A percentile compares a stretch with the other conserved stretches of the same genome.
phyloP scores from a whole-genome alignment of 2,329 filamentous ascomycete genomes.

The Apiospora marii region DNA sequence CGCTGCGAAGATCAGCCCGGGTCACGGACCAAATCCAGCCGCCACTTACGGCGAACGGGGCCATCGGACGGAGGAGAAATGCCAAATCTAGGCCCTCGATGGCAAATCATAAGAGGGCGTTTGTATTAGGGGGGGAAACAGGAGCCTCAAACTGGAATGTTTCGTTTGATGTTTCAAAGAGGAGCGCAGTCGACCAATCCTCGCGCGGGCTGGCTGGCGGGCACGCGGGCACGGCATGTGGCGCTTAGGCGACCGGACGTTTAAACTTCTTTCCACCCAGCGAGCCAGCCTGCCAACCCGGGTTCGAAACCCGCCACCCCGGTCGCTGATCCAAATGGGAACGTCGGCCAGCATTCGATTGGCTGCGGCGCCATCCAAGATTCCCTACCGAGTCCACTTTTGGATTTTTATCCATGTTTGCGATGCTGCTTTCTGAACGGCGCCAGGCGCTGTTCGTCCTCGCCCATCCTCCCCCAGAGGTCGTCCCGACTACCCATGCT shows the following conservation, averaged over 20 bases:
- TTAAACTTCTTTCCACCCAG: neutral
- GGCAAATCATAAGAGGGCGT: neutral
- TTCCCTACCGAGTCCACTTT: neutral
- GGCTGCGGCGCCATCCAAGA: neutral
- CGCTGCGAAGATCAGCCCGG: neutral
- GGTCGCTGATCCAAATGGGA: conserved; percentile 1
- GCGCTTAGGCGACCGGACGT: conserved; percentile 4
- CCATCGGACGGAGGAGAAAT: neutral
- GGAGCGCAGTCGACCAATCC: conserved; percentile 25
- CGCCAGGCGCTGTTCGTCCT: neutral
- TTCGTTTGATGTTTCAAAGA: conserved; percentile 32
- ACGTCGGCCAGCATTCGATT: conserved; percentile 16
- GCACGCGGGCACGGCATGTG: neutral
- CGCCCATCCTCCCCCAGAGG: conserved; percentile 13
- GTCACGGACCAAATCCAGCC: neutral
- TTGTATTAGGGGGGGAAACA: neutral
- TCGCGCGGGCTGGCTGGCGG: neutral
- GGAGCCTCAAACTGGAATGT: conserved; percentile 25
- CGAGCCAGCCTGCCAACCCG: neutral
- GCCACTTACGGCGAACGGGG: neutral
- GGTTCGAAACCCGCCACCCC: neutral
- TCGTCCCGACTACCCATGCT: conserved; percentile 12
- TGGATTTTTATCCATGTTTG: neutral
- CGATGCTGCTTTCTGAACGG: neutral
- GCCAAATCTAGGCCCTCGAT: neutral